Base-by-base conservation (phyloP, 495 filamentous ascomycete species). In the Penicillium pulvis region DNA sequence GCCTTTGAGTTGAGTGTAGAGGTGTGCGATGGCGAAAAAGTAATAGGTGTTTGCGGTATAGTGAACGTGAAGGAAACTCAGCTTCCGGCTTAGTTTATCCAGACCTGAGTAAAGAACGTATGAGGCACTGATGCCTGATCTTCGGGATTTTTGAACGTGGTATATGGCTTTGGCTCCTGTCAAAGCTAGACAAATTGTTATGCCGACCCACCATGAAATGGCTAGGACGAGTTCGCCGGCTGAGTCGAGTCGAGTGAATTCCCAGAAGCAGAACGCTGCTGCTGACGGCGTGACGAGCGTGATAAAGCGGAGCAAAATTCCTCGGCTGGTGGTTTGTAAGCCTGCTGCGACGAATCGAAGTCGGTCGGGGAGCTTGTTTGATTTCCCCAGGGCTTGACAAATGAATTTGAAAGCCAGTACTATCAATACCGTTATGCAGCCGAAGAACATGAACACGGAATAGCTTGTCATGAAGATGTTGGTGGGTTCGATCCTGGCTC, bases 31-130 rank as follows among this genome's bases (percentile, higher is more conserved):
- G 12, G 94, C 85, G 68, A 97, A 89, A 72, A 95, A 98, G 79
- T 96, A 98, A 79, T 97, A 98, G 8, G 92, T 90, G 2, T 93
- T 93, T 23, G 94, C 93, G 58, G 92, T 89, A 80, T 96, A 97
- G 71, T 97, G 94, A 55, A 97, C 90, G 69, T 98, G 97, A 35
- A 98, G 77, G 77, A 97, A 98, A 14, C 94, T 94, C 94, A 93
- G 97, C 77, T 97, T 95, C 85, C 97, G 97, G 33, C 90, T 86
- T 52, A 88, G 82, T 9, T 92, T 91, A 65, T 98, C 94, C 9
- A 10, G 33, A 14, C 33, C 33, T 14, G 33, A 36, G 33, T 36
- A 36, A 14, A 36, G 33, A 36, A 36, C 9, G 33, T 36, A 11
- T 6, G 33, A 9, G 33, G 33, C 12, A 14, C 9, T 12, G 2